These are phyloP conservation scores for Komagataella ulmi DNA, from an alignment of 805 yeast genomes.

Conservation along the genomic window DNA sequence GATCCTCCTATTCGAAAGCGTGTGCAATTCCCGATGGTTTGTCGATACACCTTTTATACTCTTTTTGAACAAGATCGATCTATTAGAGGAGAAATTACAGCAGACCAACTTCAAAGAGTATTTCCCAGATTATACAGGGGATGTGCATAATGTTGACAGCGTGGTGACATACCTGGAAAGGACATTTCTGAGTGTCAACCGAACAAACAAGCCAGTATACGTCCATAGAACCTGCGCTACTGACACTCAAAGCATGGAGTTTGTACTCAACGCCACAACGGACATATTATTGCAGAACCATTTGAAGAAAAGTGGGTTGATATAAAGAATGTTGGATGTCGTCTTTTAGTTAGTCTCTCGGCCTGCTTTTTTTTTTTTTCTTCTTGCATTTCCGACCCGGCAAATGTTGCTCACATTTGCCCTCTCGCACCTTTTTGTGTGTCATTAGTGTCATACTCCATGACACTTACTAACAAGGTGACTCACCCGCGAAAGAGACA, in stretches of 20 bases:
- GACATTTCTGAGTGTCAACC: conserved; percentile 50
- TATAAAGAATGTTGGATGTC: conserved; percentile 17
- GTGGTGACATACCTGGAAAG: conserved; percentile 63
- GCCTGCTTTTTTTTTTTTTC: background rate
- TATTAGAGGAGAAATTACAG: conserved; percentile 58
- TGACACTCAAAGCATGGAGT: conserved; percentile 77
- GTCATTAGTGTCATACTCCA: background rate
- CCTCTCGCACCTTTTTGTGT: background rate
- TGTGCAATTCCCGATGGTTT: conserved; percentile 83
- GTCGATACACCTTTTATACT: conserved; percentile 74
- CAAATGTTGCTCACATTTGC: background rate
- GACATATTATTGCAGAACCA: conserved; percentile 82
- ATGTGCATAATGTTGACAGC: conserved; percentile 46
- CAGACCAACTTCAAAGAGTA: conserved; percentile 53
- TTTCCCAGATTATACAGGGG: conserved; percentile 70
- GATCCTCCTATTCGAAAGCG: conserved; percentile 65
- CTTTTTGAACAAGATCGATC: conserved; percentile 80
- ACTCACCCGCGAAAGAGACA: background rate
- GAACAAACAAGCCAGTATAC: conserved; percentile 62
- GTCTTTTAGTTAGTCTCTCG: background rate
- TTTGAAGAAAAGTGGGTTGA: conserved; percentile 63
- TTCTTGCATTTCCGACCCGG: background rate
- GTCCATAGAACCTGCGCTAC: conserved; percentile 94
- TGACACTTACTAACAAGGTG: background rate
- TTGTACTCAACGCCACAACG: conserved; percentile 84